phyloP scores from a whole-genome alignment of 345 rosid species.

The Arabidopsis arenosa region DNA sequence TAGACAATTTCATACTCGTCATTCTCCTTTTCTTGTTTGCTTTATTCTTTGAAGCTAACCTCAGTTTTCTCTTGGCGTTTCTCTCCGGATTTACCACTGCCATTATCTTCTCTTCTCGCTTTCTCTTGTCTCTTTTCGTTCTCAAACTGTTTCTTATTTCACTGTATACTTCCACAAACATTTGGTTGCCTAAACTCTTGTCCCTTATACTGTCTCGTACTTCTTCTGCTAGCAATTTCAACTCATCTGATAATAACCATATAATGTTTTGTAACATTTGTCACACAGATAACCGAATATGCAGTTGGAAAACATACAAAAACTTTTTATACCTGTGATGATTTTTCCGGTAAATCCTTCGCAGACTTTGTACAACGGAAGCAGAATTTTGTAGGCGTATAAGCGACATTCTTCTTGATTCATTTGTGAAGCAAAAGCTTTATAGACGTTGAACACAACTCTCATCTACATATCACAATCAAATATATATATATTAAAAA shows the following conservation, averaged over 20 bases:
- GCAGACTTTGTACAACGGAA: slow-evolving; percentile 83
- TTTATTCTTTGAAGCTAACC: slow-evolving; percentile 72
- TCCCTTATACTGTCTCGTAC: slow-evolving; percentile 62
- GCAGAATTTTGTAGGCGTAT: slow-evolving; percentile 64
- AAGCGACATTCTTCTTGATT: slow-evolving; percentile 52
- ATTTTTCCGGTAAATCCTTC: slow-evolving; percentile 85
- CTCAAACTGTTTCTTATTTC: slow-evolving; percentile 67
- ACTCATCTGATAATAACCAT: slow-evolving; percentile 54
- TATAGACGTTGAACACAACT: slow-evolving; percentile 64
- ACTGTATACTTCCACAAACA: slow-evolving; percentile 59
- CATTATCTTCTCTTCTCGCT: slow-evolving; percentile 75
- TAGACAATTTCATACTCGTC: slow-evolving; percentile 66
- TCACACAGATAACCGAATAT: background rate
- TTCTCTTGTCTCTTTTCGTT: slow-evolving; percentile 78
- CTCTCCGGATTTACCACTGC: slow-evolving; percentile 84
- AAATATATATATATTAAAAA: slow-evolving; percentile 19
- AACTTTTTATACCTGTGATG: slow-evolving; percentile 59
- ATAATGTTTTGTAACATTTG: slow-evolving; percentile 21
- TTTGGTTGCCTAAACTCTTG: slow-evolving; percentile 56
- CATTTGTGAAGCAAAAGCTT: slow-evolving; percentile 52
- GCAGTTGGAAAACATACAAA: background rate
- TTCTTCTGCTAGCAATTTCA: slow-evolving; percentile 76
- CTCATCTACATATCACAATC: slow-evolving; percentile 61
- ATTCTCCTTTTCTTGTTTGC: slow-evolving; percentile 84
- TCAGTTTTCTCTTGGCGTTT: slow-evolving; percentile 86